Conservation (phyloP, 805 yeast species). For the Pichia eremophila region DNA sequence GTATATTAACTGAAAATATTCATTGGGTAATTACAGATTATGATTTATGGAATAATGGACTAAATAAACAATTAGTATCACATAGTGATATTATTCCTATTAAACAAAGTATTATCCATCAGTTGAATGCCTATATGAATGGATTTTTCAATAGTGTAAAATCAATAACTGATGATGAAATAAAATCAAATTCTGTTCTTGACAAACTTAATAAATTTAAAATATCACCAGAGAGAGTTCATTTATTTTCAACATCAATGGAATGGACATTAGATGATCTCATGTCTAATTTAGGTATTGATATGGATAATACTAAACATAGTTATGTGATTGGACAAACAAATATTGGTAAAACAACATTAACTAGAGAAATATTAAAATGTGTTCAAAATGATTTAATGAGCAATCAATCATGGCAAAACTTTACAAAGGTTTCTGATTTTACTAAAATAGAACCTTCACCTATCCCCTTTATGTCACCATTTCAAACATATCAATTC, state of each 20-base stretch:
- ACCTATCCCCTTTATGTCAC: constrained; percentile 4
- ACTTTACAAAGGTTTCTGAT: background rate
- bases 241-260: constrained; percentile 1
- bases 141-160: background rate
- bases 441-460: background rate
- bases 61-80: no score
- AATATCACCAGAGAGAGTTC: background rate
- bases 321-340: constrained; percentile 22
- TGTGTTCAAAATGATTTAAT: background rate
- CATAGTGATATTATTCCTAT: no score
- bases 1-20: background rate
- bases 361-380: constrained; percentile 9
- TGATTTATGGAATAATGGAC: background rate
- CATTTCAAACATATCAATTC: constrained; percentile 9
- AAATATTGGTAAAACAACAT: constrained; percentile 22
- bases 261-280: constrained; percentile 2
- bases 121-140: background rate
- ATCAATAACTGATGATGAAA: background rate
- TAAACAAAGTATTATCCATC: background rate
- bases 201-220: background rate
- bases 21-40: constrained; percentile 6
- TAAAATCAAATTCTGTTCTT: background rate
- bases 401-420: background rate
- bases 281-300: background rate
- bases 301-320: background rate